Percentiles rank a stretch among this genome's conserved stretches.
These are phyloP conservation scores for Ustilago lituana DNA, from an alignment of 1,284 basidiomycete genomes.

Conservation along the genomic window DNA sequence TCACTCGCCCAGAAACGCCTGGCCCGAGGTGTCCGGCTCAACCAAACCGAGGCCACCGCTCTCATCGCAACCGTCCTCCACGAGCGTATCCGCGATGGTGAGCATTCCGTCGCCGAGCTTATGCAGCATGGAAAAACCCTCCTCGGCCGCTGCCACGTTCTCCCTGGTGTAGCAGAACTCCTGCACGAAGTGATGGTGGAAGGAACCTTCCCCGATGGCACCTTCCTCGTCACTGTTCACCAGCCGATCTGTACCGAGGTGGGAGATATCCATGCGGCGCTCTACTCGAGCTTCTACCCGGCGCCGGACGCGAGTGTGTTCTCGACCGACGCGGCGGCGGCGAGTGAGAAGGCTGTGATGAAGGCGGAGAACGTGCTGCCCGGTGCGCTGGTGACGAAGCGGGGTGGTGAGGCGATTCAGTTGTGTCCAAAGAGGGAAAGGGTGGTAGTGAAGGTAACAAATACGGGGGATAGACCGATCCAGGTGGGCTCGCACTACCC, in stretches of 20 bases:
- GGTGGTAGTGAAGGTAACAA: constrained; percentile 81
- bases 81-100: constrained; percentile 93
- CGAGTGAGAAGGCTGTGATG: not conserved
- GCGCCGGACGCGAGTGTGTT: constrained; percentile 74
- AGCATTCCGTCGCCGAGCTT: constrained; percentile 84
- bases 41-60: constrained; percentile 86
- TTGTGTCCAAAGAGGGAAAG: constrained; percentile 80
- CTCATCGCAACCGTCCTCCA: constrained; percentile 91
- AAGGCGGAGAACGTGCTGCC: constrained; percentile 38
- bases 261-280: constrained; percentile 80
- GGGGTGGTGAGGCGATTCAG: constrained; percentile 71
- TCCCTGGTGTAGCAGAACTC: constrained; percentile 72
- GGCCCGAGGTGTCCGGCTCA: constrained; percentile 86
- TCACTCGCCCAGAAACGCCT: constrained; percentile 90
- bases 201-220: constrained; percentile 63
- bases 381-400: constrained; percentile 48
- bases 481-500: constrained; percentile 78
- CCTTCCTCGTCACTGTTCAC: constrained; percentile 71
- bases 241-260: constrained; percentile 81
- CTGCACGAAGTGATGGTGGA: constrained; percentile 68
- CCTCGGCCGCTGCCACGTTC: constrained; percentile 88
- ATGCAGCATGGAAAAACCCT: constrained; percentile 81
- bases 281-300: constrained; percentile 93
- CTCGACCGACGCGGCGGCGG: not conserved
- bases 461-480: constrained; percentile 92